Evolutionary conservation across 768 basidiomycete species (phyloP).

Genomic region (Suillus placidus): DNA sequence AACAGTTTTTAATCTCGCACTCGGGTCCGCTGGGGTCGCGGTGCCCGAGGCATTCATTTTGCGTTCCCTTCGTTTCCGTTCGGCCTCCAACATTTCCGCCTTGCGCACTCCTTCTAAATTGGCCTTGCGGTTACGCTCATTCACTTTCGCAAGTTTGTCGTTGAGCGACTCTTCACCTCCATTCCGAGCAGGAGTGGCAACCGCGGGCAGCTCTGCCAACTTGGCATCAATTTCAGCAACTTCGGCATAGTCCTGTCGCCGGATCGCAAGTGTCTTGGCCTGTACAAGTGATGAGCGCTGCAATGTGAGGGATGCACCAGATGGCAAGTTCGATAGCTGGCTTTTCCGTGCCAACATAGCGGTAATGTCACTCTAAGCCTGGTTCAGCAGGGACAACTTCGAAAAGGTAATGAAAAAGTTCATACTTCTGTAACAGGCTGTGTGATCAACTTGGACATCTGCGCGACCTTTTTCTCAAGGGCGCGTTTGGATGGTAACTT

Average conservation of each 20-base stretch:
- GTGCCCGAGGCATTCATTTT: slow-evolving; percentile 50
- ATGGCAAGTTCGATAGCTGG: slow-evolving; percentile 39
- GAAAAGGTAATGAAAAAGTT: slow-evolving; percentile 8
- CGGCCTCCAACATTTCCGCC: slow-evolving; percentile 70
- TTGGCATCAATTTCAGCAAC: slow-evolving; percentile 63
- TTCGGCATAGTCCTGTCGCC: slow-evolving; percentile 71
- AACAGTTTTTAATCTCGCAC: slow-evolving; percentile 67
- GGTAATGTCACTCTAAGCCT: slow-evolving; percentile 73
- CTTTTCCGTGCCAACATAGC: slow-evolving; percentile 76
- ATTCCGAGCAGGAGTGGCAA: slow-evolving; percentile 21
- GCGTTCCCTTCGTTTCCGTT: slow-evolving; percentile 71
- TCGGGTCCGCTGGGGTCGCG: slow-evolving; percentile 56
- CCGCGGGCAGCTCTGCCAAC: slow-evolving; percentile 52
- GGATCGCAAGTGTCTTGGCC: slow-evolving; percentile 70
- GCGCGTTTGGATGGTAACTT: slow-evolving; percentile 69
- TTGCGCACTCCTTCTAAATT: slow-evolving; percentile 80
- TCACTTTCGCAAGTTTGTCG: slow-evolving; percentile 73
- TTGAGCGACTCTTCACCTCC: slow-evolving; percentile 36
- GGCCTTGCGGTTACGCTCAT: slow-evolving; percentile 86
- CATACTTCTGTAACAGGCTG: slow-evolving; percentile 81
- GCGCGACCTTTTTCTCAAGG: slow-evolving; percentile 64
- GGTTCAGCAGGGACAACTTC: slow-evolving; percentile 14
- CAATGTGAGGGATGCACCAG: slow-evolving; percentile 41
- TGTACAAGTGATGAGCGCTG: slow-evolving; percentile 71
- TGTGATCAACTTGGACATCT: slow-evolving; percentile 58